These are phyloP conservation scores for Enterospora canceri DNA, from an alignment of 371 early-diverging fungal species.

Conservation along the genomic window DNA sequence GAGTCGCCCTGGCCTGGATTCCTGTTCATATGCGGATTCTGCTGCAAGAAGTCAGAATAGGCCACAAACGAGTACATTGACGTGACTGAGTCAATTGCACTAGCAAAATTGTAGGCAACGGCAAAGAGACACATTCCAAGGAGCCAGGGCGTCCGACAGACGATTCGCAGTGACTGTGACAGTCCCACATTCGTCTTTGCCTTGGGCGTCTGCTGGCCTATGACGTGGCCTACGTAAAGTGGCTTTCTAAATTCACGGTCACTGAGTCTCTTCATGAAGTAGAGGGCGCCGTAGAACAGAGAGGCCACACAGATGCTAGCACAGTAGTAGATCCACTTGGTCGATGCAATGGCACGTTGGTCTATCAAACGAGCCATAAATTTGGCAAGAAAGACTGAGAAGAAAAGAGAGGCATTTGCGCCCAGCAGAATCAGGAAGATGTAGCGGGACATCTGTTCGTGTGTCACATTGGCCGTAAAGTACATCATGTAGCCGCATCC, in stretches of 20 bases:
- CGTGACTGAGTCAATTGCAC: not conserved
- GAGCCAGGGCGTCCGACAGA: conserved; percentile 1
- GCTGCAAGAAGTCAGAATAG: not conserved
- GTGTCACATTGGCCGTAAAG: not conserved
- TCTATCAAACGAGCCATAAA: not conserved
- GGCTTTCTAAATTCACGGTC: not conserved
- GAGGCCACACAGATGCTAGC: not conserved
- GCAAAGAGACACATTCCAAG: conserved; percentile 7
- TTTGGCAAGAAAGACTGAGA: not conserved
- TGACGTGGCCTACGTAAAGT: not conserved
- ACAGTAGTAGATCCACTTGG: not conserved
- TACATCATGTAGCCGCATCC: conserved; percentile 12
- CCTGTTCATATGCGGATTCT: not conserved
- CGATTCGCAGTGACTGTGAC: not conserved
- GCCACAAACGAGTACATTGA: not conserved
- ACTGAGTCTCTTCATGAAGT: not conserved
- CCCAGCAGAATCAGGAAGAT: not conserved
- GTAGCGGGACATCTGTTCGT: conserved; percentile 9
- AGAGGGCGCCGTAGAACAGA: not conserved
- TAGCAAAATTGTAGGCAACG: conserved; percentile 7
- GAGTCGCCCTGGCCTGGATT: not conserved
- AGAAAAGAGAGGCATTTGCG: not conserved
- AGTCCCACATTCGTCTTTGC: not conserved
- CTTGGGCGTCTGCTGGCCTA: not conserved
- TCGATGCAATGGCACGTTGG: not conserved